A percentile compares a stretch with the other conserved stretches of the same genome.
Conservation (phyloP, 2,329 filamentous ascomycete species). For the Exophiala alcalophila region DNA sequence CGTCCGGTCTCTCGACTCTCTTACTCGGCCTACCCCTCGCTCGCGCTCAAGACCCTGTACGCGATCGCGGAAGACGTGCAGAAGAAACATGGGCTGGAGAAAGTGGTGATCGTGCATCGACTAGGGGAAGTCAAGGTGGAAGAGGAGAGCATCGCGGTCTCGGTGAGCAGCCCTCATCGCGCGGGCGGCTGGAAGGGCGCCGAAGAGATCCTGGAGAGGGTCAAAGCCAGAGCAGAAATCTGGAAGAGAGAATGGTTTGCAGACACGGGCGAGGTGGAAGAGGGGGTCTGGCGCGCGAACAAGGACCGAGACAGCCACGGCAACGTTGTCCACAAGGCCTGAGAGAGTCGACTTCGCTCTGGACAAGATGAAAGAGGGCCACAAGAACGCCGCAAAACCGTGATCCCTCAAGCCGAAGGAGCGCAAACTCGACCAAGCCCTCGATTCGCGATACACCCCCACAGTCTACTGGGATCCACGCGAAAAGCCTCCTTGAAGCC, state of each 20-base stretch:
- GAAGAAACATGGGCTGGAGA: slow-evolving; percentile 63
- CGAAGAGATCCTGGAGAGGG: slow-evolving; percentile 82
- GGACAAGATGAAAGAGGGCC: too few relatives aligned
- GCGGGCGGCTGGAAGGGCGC: slow-evolving; percentile 82
- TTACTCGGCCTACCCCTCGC: slow-evolving; percentile 44
- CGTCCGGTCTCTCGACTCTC: slow-evolving; percentile 44
- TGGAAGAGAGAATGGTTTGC: slow-evolving; percentile 42
- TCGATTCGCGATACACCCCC: too few relatives aligned
- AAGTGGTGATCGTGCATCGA: slow-evolving; percentile 77
- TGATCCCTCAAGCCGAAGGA: too few relatives aligned
- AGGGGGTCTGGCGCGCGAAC: slow-evolving; percentile 31
- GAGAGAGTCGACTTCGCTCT: too few relatives aligned
- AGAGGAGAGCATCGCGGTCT: slow-evolving; percentile 91
- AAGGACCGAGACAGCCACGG: slow-evolving; percentile 26
- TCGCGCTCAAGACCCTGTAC: slow-evolving; percentile 42
- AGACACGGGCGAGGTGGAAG: slow-evolving; percentile 27
- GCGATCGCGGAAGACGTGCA: slow-evolving; percentile 46
- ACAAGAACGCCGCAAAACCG: not conserved
- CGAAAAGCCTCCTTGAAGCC: too few relatives aligned
- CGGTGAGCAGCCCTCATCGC: slow-evolving; percentile 78
- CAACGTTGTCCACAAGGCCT: slow-evolving; percentile 12
- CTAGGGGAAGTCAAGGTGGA: slow-evolving; percentile 81
- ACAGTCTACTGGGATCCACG: too few relatives aligned
- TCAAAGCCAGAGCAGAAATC: slow-evolving; percentile 85
- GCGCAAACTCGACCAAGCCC: too few relatives aligned